Conservation (phyloP, 2,329 filamentous ascomycete species). For the Pyricularia sp. region DNA sequence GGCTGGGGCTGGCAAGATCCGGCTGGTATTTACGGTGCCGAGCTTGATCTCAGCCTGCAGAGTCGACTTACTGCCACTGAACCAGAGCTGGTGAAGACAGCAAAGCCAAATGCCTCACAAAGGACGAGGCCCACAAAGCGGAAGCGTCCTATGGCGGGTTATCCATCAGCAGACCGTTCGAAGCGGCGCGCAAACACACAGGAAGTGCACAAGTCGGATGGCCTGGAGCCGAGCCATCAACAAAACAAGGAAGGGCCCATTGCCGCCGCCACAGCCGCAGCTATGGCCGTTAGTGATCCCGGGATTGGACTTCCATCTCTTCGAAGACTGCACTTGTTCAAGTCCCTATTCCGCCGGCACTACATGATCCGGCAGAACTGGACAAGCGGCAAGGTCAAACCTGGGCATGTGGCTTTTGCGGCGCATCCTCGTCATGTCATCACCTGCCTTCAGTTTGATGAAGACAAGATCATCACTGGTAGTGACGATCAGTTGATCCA, state of each 20-base stretch:
- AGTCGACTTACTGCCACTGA: constrained; percentile 40
- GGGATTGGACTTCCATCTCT: constrained; percentile 66
- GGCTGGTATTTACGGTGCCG: constrained; percentile 57
- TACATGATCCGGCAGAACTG: constrained; percentile 82
- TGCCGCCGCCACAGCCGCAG: constrained; percentile 76
- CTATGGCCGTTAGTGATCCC: constrained; percentile 67
- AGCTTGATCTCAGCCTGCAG: constrained; percentile 61
- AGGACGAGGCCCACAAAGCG: constrained; percentile 39
- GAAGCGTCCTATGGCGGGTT: constrained; percentile 36
- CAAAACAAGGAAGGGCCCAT: constrained; percentile 67
- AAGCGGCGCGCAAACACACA: constrained; percentile 40
- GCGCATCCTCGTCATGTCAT: constrained; percentile 94
- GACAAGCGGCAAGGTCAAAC: constrained; percentile 76
- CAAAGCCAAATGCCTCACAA: constrained; percentile 21
- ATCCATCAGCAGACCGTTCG: constrained; percentile 32
- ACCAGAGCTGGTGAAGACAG: constrained; percentile 31
- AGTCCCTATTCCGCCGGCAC: constrained; percentile 88
- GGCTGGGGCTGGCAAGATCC: constrained; percentile 98
- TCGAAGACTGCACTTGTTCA: constrained; percentile 81
- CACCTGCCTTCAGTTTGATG: constrained; percentile 93
- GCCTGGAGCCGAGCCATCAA: constrained; percentile 25
- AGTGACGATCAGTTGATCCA: constrained; percentile 97
- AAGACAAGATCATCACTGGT: constrained; percentile 94
- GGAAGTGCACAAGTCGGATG: constrained; percentile 30
- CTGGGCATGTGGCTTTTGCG: constrained; percentile 87